Base-by-base conservation (phyloP, 2,329 filamentous ascomycete genomes). In the Colletotrichum gloeosporioides region DNA sequence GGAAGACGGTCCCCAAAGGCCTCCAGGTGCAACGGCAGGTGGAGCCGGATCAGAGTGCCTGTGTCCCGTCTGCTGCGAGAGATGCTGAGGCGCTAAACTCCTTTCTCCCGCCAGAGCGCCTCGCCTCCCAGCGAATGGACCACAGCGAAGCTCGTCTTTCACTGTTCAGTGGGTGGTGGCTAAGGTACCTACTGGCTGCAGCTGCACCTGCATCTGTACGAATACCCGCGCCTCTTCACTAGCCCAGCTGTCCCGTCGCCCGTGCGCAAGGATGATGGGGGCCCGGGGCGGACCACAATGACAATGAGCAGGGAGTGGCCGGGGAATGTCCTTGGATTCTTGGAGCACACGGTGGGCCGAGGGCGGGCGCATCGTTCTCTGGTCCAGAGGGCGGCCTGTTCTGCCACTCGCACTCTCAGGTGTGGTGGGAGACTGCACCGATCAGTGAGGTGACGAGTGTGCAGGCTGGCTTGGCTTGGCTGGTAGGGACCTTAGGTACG, bases 1-100 rank as follows among this genome's bases (percentile, higher is more conserved):
- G 44, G 44, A 13, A 61, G 55, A 55, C 9, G n/a, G 34, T 29
- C 3, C 12, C 25, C 25, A 66, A 66, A 66, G 22, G 22, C 15
- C 65, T n/a, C 32, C 15, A 69, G 65, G 25, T 32, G 53, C 71
- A 62, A 75, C 69, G 73, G 63, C 70, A 64, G 69, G 73, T 76
- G 69, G 73, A 73, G 73, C 69, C 59, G 44, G 55, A 62, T 39
- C 39, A 71, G 36, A 70, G 61, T 65, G 34, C 53, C 22, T 29
- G 32, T 22, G 44, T 55, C 39, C 39, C 39, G 66, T 32, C 39
- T 61, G 49, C 61, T 71, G 68, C 68, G 61, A 61, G 67, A 49
- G 29, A 27, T 73, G 32, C 15, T 34, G 36, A 59, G 61, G 49
- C 64, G 70, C 73, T 69, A 76, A 59, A 34, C 70, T 66, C 32